Conservation (phyloP, 495 filamentous ascomycete genomes). For the Podospora bellae-mahoneyi region DNA sequence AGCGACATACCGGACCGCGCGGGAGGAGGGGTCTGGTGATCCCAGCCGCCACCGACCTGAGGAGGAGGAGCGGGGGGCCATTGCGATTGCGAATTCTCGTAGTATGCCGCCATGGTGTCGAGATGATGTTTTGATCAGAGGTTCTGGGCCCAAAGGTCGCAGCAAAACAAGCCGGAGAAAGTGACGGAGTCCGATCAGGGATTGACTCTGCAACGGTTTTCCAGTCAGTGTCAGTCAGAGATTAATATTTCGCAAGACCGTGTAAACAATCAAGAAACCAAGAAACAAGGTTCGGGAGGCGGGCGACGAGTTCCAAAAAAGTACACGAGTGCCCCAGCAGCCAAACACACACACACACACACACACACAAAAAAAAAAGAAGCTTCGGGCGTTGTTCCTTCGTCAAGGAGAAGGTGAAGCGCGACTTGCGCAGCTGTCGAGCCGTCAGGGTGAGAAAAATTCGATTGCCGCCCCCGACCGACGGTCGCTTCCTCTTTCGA, state of each 20-base stretch:
- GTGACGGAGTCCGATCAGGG: constrained; percentile 1
- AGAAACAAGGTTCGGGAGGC: background rate
- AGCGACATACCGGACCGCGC: constrained; percentile 71
- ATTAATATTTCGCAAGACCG: background rate
- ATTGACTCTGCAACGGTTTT: background rate
- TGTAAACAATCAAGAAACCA: background rate
- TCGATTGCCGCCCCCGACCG: constrained; percentile 3
- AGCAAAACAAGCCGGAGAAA: background rate
- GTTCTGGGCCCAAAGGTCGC: background rate
- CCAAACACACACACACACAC: background rate
- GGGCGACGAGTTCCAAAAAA: background rate
- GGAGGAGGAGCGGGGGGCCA: constrained; percentile 64
- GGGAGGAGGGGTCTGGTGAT: constrained; percentile 83
- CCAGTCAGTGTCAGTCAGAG: background rate
- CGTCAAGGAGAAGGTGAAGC: background rate
- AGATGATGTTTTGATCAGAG: background rate
- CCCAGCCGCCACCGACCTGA: constrained; percentile 52
- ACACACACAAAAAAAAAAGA: background rate
- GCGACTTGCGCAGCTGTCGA: background rate
- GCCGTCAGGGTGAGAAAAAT: constrained; percentile 3
- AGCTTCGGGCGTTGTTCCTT: constrained; percentile 5
- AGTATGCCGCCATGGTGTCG: constrained; percentile 71
- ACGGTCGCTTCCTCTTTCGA: background rate
- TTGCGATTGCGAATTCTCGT: constrained; percentile 68
- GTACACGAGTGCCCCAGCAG: background rate